A percentile compares a stretch with the other conserved stretches of the same genome.
Conservation (phyloP, 805 yeast species). For the Ogataea populi-albae region DNA sequence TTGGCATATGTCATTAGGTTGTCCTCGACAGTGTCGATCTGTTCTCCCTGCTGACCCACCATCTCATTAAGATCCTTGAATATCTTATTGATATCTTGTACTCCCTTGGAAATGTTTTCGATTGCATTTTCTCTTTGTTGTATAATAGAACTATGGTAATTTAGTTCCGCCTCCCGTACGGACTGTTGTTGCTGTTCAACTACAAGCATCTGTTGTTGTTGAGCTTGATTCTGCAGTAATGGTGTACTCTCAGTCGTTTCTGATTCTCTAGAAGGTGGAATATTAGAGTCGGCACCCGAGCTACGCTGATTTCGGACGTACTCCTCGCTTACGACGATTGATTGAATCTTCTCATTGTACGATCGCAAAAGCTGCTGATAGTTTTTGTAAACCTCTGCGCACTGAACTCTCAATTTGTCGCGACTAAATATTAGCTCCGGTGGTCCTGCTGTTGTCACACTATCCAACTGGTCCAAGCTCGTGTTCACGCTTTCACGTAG, state of each 20-base stretch:
- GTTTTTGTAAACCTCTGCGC: constrained; percentile 46
- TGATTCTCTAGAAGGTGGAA: constrained; percentile 9
- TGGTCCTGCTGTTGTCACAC: constrained; percentile 2
- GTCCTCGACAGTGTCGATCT: constrained; percentile 79
- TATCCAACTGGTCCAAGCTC: constrained; percentile 14
- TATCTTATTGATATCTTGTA: constrained; percentile 79
- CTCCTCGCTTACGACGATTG: constrained; percentile 34
- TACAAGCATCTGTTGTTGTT: constrained; percentile 30
- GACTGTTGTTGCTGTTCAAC: constrained; percentile 36
- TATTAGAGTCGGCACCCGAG: constrained; percentile 2
- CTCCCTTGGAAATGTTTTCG: constrained; percentile 68
- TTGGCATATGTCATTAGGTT: constrained; percentile 62
- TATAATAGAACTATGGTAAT: constrained; percentile 60
- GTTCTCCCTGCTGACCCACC: constrained; percentile 82
- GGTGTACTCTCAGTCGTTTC: constrained; percentile 18
- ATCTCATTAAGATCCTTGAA: constrained; percentile 76
- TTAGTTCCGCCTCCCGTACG: constrained; percentile 44
- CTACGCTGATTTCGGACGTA: constrained; percentile 15
- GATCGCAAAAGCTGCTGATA: constrained; percentile 41
- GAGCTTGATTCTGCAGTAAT: constrained; percentile 8
- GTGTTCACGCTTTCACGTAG: constrained; percentile 17
- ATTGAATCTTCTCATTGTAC: constrained; percentile 49
- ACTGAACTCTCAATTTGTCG: constrained; percentile 56
- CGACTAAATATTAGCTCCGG: constrained; percentile 36
- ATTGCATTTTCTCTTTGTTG: constrained; percentile 76